These are phyloP conservation scores for Penicillium argentinense DNA, from an alignment of 495 filamentous ascomycete genomes.

Conservation along the genomic window DNA sequence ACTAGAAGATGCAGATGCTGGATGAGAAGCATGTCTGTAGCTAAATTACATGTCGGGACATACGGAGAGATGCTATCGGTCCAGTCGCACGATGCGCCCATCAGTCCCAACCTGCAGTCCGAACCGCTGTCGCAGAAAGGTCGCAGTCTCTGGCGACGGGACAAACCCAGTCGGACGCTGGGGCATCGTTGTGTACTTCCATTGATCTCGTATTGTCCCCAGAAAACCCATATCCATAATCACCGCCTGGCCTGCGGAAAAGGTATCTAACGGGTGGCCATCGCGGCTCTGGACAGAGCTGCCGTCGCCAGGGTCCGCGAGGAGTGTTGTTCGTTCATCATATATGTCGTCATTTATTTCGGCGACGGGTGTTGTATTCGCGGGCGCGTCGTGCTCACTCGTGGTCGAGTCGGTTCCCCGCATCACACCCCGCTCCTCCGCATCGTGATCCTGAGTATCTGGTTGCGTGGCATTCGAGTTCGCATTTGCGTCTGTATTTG, in stretches of 20 bases:
- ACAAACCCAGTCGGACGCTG: slow-evolving; percentile 29
- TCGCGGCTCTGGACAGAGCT: slow-evolving; percentile 28
- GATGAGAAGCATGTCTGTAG: slow-evolving; percentile 1
- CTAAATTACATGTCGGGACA: slow-evolving; percentile 13
- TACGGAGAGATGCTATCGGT: slow-evolving; percentile 14
- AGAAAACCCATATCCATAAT: slow-evolving; percentile 70
- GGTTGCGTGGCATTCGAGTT: slow-evolving; percentile 10
- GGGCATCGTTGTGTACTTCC: slow-evolving; percentile 37
- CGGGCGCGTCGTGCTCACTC: slow-evolving; percentile 4
- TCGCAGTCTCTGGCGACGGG: slow-evolving; percentile 41
- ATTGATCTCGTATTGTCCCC: slow-evolving; percentile 64
- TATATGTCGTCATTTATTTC: slow-evolving; percentile 30
- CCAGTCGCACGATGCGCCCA: slow-evolving; percentile 38
- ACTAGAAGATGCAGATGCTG: not conserved
- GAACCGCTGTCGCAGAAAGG: slow-evolving; percentile 43
- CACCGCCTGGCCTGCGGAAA: slow-evolving; percentile 67
- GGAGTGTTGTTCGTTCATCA: slow-evolving; percentile 46
- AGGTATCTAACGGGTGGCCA: slow-evolving; percentile 54
- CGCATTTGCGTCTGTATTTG: slow-evolving; percentile 6
- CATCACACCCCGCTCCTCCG: slow-evolving; percentile 76
- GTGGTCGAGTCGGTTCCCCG: slow-evolving; percentile 38
- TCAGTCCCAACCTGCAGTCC: slow-evolving; percentile 42
- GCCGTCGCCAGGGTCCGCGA: slow-evolving; percentile 41
- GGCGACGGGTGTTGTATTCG: slow-evolving; percentile 4
- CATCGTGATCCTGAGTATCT: slow-evolving; percentile 66